A percentile compares a stretch with the other conserved stretches of the same genome.
phyloP scores from a whole-genome alignment of 768 basidiomycete genomes.

The Rhizopogon vesiculosus region DNA sequence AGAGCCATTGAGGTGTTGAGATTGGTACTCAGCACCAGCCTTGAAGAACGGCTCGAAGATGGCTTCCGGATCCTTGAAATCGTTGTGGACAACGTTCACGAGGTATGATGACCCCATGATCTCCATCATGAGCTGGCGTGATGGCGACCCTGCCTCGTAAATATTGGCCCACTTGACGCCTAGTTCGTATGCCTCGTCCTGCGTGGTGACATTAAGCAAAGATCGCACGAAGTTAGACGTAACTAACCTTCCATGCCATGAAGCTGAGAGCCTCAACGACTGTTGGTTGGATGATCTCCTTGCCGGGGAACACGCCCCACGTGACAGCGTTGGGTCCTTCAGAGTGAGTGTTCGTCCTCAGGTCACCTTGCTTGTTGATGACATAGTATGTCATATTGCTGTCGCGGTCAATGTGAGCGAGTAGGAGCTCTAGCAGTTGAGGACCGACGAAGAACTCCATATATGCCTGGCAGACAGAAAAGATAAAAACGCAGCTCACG shows the following conservation, averaged over 20 bases:
- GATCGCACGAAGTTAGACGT: background rate
- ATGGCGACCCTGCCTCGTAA: constrained; percentile 73
- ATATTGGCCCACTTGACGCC: constrained; percentile 88
- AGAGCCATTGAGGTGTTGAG: constrained; percentile 29
- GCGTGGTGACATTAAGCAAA: constrained; percentile 7
- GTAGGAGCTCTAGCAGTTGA: constrained; percentile 62
- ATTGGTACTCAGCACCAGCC: constrained; percentile 59
- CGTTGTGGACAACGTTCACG: constrained; percentile 95
- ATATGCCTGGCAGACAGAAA: constrained; percentile 61
- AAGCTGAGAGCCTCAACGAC: constrained; percentile 97
- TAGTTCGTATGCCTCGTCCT: constrained; percentile 94
- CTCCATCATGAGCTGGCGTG: constrained; percentile 69
- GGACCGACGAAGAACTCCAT: constrained; percentile 92
- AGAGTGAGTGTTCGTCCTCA: constrained; percentile 90
- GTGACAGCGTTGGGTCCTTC: constrained; percentile 99
- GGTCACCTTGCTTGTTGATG: constrained; percentile 92
- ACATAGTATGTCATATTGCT: constrained; percentile 93
- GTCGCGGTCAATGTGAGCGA: constrained; percentile 82
- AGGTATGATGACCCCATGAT: constrained; percentile 81
- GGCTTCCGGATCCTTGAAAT: constrained; percentile 79
- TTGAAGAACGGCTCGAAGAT: constrained; percentile 88
- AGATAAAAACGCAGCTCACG: background rate
- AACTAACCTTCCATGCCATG: constrained; percentile 91
- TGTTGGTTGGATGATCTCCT: constrained; percentile 94
- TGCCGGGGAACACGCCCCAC: constrained; percentile 97